Evolutionary conservation across 306 rosid species (phyloP).

Genomic region (Trichosanthes cucumerina): DNA sequence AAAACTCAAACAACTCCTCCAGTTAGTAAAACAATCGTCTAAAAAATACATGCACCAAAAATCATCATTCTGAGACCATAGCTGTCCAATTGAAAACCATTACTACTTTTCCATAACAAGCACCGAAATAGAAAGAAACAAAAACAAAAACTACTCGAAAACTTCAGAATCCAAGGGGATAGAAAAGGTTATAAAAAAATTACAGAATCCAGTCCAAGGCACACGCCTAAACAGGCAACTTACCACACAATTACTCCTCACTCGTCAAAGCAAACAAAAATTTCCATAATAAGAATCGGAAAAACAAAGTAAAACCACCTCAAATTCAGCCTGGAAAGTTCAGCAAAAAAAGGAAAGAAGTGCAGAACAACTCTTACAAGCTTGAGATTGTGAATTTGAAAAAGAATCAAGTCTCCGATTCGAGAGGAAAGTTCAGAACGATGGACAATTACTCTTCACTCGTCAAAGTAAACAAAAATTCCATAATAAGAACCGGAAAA

Average conservation of each 20-base stretch:
- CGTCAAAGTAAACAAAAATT: neutral
- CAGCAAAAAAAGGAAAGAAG: neutral
- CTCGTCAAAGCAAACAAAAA: neutral
- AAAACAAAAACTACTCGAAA: neutral
- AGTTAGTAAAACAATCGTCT: neutral
- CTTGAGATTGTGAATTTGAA: neutral
- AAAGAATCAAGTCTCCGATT: neutral
- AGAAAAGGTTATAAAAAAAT: neutral
- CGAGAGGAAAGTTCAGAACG: neutral
- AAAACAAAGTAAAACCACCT: neutral
- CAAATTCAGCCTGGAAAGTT: neutral
- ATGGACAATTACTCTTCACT: neutral
- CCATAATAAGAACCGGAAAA: neutral
- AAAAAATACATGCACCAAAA: neutral
- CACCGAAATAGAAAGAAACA: neutral
- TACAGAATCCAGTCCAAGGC: neutral
- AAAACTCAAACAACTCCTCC: neutral
- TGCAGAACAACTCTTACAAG: neutral
- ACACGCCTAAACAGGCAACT: neutral
- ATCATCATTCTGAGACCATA: neutral
- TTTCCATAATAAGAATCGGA: neutral
- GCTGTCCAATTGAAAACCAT: neutral
- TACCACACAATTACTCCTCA: neutral
- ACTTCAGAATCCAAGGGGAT: neutral
- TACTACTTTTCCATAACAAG: slow-evolving; percentile 1